Conservation (phyloP, 148 eudicot genomes). For the Nyssa sinensis region DNA sequence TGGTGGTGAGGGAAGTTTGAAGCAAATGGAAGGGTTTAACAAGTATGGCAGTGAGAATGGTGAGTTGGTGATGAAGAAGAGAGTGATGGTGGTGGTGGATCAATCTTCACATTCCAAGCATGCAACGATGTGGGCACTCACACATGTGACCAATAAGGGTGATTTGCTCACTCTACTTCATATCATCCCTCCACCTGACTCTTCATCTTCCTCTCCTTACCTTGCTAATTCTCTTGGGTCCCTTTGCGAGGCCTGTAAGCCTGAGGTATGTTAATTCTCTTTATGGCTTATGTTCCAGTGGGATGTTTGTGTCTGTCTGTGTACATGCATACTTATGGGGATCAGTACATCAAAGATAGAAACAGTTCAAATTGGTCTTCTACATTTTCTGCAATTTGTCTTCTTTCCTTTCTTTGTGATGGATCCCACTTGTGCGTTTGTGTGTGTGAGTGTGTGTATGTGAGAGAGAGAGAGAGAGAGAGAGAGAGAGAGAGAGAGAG, state of each 20-base stretch:
- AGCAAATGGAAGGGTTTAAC: slow-evolving; percentile 55
- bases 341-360: neutral
- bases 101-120: slow-evolving; percentile 70
- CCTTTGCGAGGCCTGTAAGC: slow-evolving; percentile 85
- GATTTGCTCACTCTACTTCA: slow-evolving; percentile 84
- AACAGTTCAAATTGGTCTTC: neutral
- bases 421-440: neutral
- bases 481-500: no score
- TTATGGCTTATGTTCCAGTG: no score
- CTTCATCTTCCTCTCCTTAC: slow-evolving; percentile 30
- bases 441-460: neutral
- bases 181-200: slow-evolving; percentile 36
- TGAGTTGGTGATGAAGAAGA: slow-evolving; percentile 47
- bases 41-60: slow-evolving; percentile 24
- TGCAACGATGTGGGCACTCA: slow-evolving; percentile 96
- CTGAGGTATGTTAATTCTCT: slow-evolving; percentile 48
- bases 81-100: slow-evolving; percentile 95
- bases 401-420: neutral
- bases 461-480: neutral
- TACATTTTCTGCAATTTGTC: neutral
- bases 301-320: neutral
- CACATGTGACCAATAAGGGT: slow-evolving; percentile 82
- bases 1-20: slow-evolving; percentile 32
- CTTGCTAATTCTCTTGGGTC: slow-evolving; percentile 81
- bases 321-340: neutral